These are phyloP conservation scores for Xylariaceae sp. DNA, from an alignment of 2,329 filamentous ascomycete species.

Conservation along the genomic window DNA sequence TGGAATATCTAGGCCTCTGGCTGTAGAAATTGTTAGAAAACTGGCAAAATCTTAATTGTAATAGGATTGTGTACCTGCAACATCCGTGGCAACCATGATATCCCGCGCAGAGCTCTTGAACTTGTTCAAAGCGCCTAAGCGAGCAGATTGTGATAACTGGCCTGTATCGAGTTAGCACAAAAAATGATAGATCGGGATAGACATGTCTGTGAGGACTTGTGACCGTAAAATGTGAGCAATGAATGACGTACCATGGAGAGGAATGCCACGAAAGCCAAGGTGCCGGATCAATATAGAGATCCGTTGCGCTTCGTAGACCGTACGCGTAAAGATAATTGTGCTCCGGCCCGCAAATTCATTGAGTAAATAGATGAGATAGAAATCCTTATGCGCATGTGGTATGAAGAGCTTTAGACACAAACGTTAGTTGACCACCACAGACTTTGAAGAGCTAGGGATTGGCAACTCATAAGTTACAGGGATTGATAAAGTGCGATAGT, in stretches of 20 bases:
- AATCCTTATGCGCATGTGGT: constrained; percentile 85
- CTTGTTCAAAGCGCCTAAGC: constrained; percentile 87
- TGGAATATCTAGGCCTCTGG: constrained; percentile 89
- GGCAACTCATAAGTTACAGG: too few species aligned
- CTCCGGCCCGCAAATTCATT: constrained; percentile 88
- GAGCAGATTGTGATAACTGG: constrained; percentile 84
- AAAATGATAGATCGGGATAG: neutral
- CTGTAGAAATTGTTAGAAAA: constrained; percentile 40
- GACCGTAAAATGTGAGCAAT: too few species aligned
- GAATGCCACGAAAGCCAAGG: constrained; percentile 88
- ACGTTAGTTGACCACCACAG: too few species aligned
- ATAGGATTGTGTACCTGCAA: constrained; percentile 52
- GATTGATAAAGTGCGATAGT: too few species aligned
- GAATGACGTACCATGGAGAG: constrained; percentile 69
- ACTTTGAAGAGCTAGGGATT: too few species aligned
- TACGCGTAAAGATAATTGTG: constrained; percentile 89
- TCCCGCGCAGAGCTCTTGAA: constrained; percentile 82
- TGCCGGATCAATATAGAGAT: constrained; percentile 81
- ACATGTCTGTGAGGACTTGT: too few species aligned
- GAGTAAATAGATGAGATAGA: constrained; percentile 83
- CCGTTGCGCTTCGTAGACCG: constrained; percentile 88
- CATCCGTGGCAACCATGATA: constrained; percentile 90
- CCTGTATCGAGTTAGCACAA: constrained; percentile 43
- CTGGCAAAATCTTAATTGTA: neutral
- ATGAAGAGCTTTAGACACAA: constrained; percentile 65